Evolutionary conservation across 495 filamentous ascomycete species (phyloP), one percentile per base, ranked within the genome.

Genomic region (Xylaria bambusicola): DNA sequence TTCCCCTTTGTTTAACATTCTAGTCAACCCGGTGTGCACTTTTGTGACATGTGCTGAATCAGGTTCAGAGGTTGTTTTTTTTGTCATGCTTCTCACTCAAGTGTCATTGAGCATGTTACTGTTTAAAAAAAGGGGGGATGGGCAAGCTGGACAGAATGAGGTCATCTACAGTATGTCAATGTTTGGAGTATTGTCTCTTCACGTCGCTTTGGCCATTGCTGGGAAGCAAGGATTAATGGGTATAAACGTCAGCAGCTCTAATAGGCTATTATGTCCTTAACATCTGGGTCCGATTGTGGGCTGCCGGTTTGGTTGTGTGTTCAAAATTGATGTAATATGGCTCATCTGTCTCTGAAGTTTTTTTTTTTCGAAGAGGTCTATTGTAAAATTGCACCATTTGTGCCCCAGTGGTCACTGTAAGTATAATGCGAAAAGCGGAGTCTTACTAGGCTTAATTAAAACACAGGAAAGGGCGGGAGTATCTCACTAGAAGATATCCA

Each of bases 141-240:
- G 7, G 17, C 2, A 21, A 17, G 0, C 8, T 44, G n/a, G 12
- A 18, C 26, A 2, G 13, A 31, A 44, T 18, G 31, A n/a, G 17
- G 38, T 9, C 17, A 44, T 15, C 10, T 33, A 12, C 26, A 38
- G 12, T 23, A 21, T 40, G 36, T 44, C 7, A 33, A 38, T 17
- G n/a, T 6, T 33, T 54, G n/a, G 26, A 29, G 6, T 15, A 17
- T 44, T 20, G 24, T 27, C 26, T 54, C 38, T 54, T 21, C n/a
- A 8, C 52, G 15, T 21, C 10, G 10, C 1, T n/a, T 18, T 21
- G n/a, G 17, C n/a, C 9, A 18, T 3, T 6, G 24, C 15, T n/a
- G 38, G n/a, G 24, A 42, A 44, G 3, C 18, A 42, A 6, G 17
- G 26, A 4, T 54, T 54, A 44, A 54, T 54, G n/a, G 52, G 40